phyloP scores from a whole-genome alignment of 2,329 filamentous ascomycete genomes.

The Exophiala xenobiotica region DNA sequence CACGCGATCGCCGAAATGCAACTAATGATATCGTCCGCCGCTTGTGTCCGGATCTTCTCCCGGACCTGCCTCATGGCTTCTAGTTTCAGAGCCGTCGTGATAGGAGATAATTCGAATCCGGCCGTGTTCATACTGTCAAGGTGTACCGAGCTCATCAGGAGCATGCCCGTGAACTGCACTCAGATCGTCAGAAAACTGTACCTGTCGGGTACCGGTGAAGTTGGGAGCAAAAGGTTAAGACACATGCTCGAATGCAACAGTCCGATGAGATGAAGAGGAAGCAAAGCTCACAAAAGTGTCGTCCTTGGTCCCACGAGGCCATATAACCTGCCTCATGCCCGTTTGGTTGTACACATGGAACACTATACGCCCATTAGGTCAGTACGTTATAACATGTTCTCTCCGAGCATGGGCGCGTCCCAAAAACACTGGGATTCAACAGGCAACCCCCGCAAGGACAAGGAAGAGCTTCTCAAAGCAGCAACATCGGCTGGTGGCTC shows the following conservation, averaged over 20 bases:
- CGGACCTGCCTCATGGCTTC: conserved; percentile 17
- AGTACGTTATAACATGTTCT: not conserved
- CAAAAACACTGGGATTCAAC: not conserved
- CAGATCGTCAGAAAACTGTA: too few relatives aligned
- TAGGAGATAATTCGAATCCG: not conserved
- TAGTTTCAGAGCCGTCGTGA: conserved; percentile 15
- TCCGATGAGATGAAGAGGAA: too few relatives aligned
- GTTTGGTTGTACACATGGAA: conserved; percentile 14
- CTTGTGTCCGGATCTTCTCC: conserved; percentile 2
- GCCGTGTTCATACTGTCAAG: conserved; percentile 12
- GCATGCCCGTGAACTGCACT: conserved; percentile 13
- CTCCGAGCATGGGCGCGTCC: not conserved
- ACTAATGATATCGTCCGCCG: conserved; percentile 10
- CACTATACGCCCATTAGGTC: not conserved
- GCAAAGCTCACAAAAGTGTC: conserved; percentile 10
- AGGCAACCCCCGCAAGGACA: not conserved
- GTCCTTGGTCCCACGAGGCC: conserved; percentile 11
- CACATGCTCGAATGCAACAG: too few relatives aligned
- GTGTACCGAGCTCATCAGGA: conserved; percentile 19
- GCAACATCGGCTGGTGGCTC: too few relatives aligned
- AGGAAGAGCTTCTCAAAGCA: too few relatives aligned
- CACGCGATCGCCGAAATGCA: conserved; percentile 16
- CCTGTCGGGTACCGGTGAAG: too few relatives aligned
- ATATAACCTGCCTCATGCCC: conserved; percentile 14
- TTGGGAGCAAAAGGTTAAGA: not conserved